A percentile compares a stretch with the other conserved stretches of the same genome.
phyloP scores from a whole-genome alignment of 2,329 filamentous ascomycete species.

The Fusarium denticulatum region DNA sequence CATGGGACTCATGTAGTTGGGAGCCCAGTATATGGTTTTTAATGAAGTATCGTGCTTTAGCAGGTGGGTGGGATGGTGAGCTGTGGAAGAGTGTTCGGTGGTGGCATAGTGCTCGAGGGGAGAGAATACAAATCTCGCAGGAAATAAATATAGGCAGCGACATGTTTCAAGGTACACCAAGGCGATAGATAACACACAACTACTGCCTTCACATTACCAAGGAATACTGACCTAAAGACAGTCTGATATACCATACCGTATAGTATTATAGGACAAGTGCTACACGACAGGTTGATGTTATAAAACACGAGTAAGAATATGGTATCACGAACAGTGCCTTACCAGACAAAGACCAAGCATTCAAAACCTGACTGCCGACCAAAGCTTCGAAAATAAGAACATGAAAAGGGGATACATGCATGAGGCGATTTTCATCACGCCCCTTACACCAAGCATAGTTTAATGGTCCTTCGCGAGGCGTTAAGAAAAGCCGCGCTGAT shows the following conservation, averaged over 20 bases:
- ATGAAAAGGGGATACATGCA: constrained; percentile 29
- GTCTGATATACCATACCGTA: constrained; percentile 22
- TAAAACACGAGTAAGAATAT: constrained; percentile 42
- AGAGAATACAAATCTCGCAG: constrained; percentile 33
- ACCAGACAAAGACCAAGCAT: constrained; percentile 42
- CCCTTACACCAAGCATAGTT: constrained; percentile 38
- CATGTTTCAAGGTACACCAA: background rate
- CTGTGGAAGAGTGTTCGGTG: constrained; percentile 47
- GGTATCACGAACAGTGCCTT: constrained; percentile 50
- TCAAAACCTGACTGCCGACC: constrained; percentile 27
- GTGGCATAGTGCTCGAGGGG: constrained; percentile 45
- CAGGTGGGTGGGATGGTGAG: constrained; percentile 50
- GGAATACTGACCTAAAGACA: background rate
- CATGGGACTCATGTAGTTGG: constrained; percentile 58
- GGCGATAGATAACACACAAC: constrained; percentile 4
- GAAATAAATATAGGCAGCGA: background rate
- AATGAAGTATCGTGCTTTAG: constrained; percentile 51
- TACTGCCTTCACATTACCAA: background rate
- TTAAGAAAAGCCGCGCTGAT: constrained; percentile 27
- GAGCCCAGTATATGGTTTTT: constrained; percentile 57
- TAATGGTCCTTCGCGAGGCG: constrained; percentile 14
- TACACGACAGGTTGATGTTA: constrained; percentile 18
- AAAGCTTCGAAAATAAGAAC: constrained; percentile 25
- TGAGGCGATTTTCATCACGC: constrained; percentile 43
- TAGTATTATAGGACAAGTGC: constrained; percentile 35